Evolutionary conservation across 2,329 filamentous ascomycete genomes (phyloP).

Genomic region (Pseudogymnoascus sp.): DNA sequence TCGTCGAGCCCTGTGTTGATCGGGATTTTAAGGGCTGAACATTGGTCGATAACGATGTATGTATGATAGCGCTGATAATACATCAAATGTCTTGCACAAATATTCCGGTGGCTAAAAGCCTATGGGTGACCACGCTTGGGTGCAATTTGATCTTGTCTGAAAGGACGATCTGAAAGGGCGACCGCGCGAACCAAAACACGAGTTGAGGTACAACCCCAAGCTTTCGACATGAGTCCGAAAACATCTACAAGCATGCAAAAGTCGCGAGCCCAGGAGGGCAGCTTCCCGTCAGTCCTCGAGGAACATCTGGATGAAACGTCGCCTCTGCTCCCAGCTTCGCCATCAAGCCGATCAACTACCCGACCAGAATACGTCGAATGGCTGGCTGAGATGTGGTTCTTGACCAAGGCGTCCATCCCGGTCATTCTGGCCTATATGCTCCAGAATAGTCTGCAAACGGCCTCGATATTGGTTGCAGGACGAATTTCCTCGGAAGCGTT

Average conservation of each 20-base stretch:
- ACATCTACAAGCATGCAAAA: not conserved
- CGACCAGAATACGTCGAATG: constrained; percentile 24
- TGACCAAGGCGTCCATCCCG: constrained; percentile 64
- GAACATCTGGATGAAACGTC: not conserved
- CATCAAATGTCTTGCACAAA: not conserved
- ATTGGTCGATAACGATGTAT: not conserved
- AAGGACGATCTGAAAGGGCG: not conserved
- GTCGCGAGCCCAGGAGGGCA: not conserved
- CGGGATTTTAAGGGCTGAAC: not conserved
- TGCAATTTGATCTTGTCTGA: not conserved
- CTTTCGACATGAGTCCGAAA: not conserved
- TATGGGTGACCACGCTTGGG: not conserved
- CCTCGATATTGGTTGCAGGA: constrained; percentile 76
- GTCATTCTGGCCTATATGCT: constrained; percentile 80
- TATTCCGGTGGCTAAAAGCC: not conserved
- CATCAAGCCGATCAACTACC: constrained; percentile 45
- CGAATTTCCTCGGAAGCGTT: constrained; percentile 72
- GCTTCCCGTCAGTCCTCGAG: not conserved
- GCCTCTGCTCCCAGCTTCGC: not conserved
- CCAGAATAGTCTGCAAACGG: constrained; percentile 78
- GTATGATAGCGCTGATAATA: not conserved
- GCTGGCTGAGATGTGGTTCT: constrained; percentile 56
- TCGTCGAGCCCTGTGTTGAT: not conserved
- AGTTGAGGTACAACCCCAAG: not conserved
- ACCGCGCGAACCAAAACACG: not conserved